Evolutionary conservation across 805 yeast species (phyloP), one percentile per base, ranked within the genome.

Genomic region (Isabelozyma gotoi): DNA sequence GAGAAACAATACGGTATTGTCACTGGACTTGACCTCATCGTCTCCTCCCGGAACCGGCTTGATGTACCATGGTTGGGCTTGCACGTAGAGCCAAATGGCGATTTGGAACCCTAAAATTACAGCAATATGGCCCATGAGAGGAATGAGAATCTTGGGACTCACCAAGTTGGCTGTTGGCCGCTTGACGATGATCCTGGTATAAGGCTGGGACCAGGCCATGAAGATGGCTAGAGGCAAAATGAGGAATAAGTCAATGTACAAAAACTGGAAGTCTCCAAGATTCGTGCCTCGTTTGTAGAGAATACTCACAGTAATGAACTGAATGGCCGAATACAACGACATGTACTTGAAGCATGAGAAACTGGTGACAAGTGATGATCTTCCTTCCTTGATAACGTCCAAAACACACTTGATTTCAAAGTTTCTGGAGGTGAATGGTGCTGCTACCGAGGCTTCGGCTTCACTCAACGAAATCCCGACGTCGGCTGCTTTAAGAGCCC

Each of bases 401-500:
- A 89, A 68, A 18, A 92, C 96, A 70, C 99, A 94, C 3, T 96
- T 81, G 35, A 94, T 90, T 52, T 94, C 96, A 66, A 95, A 94
- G 1, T 78, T 63, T 34, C 95, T 77, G 1, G 96, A 88, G 0
- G 99, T 94, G 62, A 94, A 94, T 3, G 99, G 99, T 0, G 99
- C 99, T 0, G 99, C 99, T 14, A 94, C 97, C 3, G 96, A 87
- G 0, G 99, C 99, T 60, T 94, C 99, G 0, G 98, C 99, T 62
- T 94, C 99, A 20, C 96, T 88, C 38, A 94, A 68, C 0, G 98
- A 92, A 15, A 94, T 82, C 14, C 99, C 99, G 40, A 95, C 96
- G 67, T 94, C 96, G 0, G 99, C 98, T 11, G 97, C 96, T 57
- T 92, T 94, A 45, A 94, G 72, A 0, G 99, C 99, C 52, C 99